Conservation (phyloP, 2,329 filamentous ascomycete genomes). For the Talaromyces sp. region DNA sequence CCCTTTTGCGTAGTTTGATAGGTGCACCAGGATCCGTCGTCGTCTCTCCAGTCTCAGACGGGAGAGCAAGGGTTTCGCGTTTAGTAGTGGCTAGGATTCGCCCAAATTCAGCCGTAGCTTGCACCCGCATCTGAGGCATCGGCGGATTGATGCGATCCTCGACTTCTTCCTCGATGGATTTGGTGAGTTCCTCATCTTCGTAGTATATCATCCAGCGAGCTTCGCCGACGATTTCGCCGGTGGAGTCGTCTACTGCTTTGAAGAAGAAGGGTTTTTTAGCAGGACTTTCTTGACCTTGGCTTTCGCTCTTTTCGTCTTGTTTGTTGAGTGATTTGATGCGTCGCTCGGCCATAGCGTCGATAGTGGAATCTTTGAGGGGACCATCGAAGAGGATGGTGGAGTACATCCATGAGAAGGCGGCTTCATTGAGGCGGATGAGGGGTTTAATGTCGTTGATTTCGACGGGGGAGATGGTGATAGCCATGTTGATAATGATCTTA, state of each 20-base stretch:
- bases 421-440: neutral
- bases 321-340: neutral
- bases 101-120: neutral
- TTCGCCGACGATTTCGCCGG: conserved; percentile 13
- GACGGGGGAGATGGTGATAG: conserved; percentile 10
- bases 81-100: neutral
- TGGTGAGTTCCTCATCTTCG: conserved; percentile 13
- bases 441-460: neutral
- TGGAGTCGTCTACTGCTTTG: conserved; percentile 16
- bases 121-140: conserved; percentile 8
- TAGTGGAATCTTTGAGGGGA: neutral
- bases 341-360: neutral
- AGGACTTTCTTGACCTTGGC: neutral
- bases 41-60: neutral
- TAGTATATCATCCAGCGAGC: conserved; percentile 15
- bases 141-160: neutral
- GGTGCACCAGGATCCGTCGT: neutral
- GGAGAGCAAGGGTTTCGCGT: neutral
- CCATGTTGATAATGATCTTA: neutral
- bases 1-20: conserved; percentile 12
- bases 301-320: neutral
- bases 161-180: conserved; percentile 14
- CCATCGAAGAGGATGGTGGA: neutral
- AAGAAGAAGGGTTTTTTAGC: neutral
- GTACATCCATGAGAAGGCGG: neutral